Percentiles rank a stretch among this genome's conserved stretches.
phyloP scores from a whole-genome alignment of 78 protist genomes.

The Pelomyxa schiedti region DNA sequence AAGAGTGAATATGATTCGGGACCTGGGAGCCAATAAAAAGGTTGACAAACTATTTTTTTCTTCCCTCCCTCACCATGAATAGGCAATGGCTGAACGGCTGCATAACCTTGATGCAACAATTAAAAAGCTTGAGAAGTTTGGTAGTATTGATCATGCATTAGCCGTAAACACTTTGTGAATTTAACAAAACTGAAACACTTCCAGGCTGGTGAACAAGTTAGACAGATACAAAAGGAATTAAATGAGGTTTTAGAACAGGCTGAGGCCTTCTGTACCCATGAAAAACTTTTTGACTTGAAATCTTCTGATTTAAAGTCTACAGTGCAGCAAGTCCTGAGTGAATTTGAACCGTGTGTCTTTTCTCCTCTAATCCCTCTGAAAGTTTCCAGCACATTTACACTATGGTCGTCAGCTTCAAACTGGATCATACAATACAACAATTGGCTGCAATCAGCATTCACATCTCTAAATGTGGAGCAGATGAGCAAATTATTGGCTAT shows the following conservation, averaged over 20 bases:
- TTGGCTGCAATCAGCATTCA: conserved; percentile 53
- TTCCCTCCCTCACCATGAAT: too few species aligned
- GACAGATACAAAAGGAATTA: background rate
- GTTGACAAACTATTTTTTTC: too few species aligned
- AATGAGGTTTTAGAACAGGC: background rate
- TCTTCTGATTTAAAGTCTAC: conserved; percentile 36
- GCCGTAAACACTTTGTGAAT: background rate
- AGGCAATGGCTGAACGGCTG: background rate
- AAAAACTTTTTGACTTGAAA: conserved; percentile 41
- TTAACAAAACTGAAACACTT: background rate
- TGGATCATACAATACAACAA: conserved; percentile 35
- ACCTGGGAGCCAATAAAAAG: background rate
- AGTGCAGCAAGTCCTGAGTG: conserved; percentile 10
- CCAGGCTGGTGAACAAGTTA: background rate
- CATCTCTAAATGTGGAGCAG: conserved; percentile 22
- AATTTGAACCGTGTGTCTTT: conserved; percentile 70
- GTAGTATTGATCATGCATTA: background rate
- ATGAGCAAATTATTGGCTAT: too few species aligned
- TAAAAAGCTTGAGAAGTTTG: background rate
- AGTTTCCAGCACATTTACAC: too few species aligned
- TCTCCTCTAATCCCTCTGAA: too few species aligned
- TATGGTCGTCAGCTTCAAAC: conserved; percentile 62
- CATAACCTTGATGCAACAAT: background rate
- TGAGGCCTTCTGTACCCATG: conserved; percentile 35
- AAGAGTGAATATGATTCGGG: conserved; percentile 3